Percentiles rank a stretch among this genome's conserved stretches.
Evolutionary conservation across 768 basidiomycete genomes (phyloP).

Genomic region (Albatrellus ellisii): DNA sequence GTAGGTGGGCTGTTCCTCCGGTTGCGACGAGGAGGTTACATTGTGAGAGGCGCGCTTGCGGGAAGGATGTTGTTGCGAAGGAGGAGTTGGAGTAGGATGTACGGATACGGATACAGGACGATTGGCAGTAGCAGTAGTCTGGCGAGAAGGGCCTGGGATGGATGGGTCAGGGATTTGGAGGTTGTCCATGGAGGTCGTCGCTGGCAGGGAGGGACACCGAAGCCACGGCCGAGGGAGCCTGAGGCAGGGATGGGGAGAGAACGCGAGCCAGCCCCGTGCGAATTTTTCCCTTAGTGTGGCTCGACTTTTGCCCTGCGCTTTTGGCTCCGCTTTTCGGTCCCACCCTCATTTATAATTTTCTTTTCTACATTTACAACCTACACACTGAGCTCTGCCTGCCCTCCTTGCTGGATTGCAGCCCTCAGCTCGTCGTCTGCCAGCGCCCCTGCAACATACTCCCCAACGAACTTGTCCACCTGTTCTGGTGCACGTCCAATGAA

Average conservation of each 20-base stretch:
- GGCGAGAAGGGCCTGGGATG: slow-evolving; percentile 32
- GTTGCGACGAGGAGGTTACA: slow-evolving; percentile 39
- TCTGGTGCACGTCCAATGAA: slow-evolving; percentile 93
- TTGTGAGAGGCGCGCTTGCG: slow-evolving; percentile 65
- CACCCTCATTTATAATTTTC: too few relatives aligned
- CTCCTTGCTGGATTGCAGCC: slow-evolving; percentile 35
- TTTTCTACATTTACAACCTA: slow-evolving; percentile 5
- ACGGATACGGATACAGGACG: slow-evolving; percentile 51
- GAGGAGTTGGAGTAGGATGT: slow-evolving; percentile 30
- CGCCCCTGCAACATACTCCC: slow-evolving; percentile 81
- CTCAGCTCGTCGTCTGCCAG: slow-evolving; percentile 44
- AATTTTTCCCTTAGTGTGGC: too few relatives aligned
- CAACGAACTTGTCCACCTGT: slow-evolving; percentile 83
- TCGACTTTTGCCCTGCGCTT: too few relatives aligned
- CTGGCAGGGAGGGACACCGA: background rate
- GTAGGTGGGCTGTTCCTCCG: slow-evolving; percentile 35
- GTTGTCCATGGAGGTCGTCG: slow-evolving; percentile 17
- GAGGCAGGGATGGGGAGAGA: background rate
- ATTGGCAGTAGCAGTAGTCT: slow-evolving; percentile 23
- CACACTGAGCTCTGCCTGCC: slow-evolving; percentile 56
- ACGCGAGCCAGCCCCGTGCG: background rate
- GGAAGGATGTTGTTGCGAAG: slow-evolving; percentile 20
- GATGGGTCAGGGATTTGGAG: slow-evolving; percentile 34
- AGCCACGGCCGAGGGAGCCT: background rate
- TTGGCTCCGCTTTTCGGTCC: too few relatives aligned